Evolutionary conservation across 2,329 filamentous ascomycete species (phyloP), one percentile per base, ranked within the genome.

Genomic region (Beauveria rudraprayagi): DNA sequence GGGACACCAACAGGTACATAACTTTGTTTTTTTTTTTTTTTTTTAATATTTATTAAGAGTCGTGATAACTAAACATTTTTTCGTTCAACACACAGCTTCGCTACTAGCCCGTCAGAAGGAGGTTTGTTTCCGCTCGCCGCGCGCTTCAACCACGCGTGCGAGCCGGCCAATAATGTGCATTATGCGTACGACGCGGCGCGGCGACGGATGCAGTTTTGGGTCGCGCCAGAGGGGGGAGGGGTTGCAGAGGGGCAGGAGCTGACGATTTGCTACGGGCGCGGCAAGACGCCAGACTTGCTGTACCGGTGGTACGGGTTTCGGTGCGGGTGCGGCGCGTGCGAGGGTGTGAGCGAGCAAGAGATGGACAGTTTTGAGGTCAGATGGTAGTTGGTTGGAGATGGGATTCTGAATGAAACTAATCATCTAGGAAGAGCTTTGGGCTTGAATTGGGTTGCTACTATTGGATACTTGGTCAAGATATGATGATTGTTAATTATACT

Each of bases 71-170:
- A 3, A 28, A 30, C 28, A 30, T 30, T 30, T 30, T 9, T 22
- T 22, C n/a, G n/a, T n/a, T n/a, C n/a, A 8, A 8, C 24, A 26
- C 22, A 28, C 50, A 73, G 73, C 56, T 72, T 75, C 47, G 65
- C 68, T 1, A 67, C 69, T 9, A 46, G 37, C 1, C 1, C 22
- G 65, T 3, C 11, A 11, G 65, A 69, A 7, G 76, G 73, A 0
- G 75, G 73, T 1, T 63, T 84, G 2, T 84, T 83, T 61, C 73
- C 78, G 1, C 71, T 81, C 6, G 80, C 78, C 0, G 78, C 82
- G 0, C 75, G 83, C 2, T 85, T 86, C 70, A 86, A 86, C 67
- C 83, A 86, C 66, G 78, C 82, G 0, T 86, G 83, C 66, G 62
- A 65, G 1, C 73, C 76, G 0, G 68, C 65, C 3, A 68, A 75